Evolutionary conservation across 1,139 yeast genomes (phyloP).

Genomic region (Suhomyces anneliseae): DNA sequence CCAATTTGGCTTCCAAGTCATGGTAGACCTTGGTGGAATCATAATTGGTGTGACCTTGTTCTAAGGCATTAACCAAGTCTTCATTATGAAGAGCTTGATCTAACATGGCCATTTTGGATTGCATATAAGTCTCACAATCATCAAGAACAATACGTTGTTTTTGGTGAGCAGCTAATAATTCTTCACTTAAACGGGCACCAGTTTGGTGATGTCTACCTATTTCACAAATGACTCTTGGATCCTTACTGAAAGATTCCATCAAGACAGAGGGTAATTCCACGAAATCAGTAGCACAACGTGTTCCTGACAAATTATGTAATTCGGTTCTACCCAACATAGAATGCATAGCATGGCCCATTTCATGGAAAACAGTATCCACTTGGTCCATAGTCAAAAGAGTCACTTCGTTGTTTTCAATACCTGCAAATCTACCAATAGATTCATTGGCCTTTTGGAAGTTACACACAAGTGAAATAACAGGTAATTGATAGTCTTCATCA

Average conservation of each 20-base stretch:
- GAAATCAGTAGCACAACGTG: conserved; percentile 93
- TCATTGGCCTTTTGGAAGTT: conserved; percentile 55
- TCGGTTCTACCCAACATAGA: conserved; percentile 93
- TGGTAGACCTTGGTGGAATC: conserved; percentile 66
- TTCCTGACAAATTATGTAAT: conserved; percentile 89
- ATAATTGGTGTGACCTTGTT: conserved; percentile 4
- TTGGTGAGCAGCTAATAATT: conserved; percentile 52
- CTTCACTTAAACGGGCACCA: conserved; percentile 57
- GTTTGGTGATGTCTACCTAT: conserved; percentile 78
- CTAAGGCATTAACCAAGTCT: conserved; percentile 35
- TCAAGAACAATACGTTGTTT: conserved; percentile 55
- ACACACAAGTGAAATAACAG: conserved; percentile 87
- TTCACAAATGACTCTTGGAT: conserved; percentile 67
- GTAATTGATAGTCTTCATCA: conserved; percentile 65
- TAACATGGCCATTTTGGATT: conserved; percentile 83
- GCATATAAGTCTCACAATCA: conserved; percentile 79
- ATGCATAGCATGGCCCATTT: conserved; percentile 99
- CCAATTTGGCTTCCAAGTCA: conserved; percentile 54
- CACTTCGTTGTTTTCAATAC: conserved; percentile 27
- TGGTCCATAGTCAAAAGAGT: conserved; percentile 68
- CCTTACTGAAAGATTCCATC: conserved; percentile 91
- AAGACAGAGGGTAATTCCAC: conserved; percentile 94
- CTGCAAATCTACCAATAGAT: conserved; percentile 33
- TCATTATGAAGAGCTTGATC: conserved; percentile 74
- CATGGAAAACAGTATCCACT: conserved; percentile 93